phyloP scores from a whole-genome alignment of 495 filamentous ascomycete genomes.

The Wilcoxina mikolae region DNA sequence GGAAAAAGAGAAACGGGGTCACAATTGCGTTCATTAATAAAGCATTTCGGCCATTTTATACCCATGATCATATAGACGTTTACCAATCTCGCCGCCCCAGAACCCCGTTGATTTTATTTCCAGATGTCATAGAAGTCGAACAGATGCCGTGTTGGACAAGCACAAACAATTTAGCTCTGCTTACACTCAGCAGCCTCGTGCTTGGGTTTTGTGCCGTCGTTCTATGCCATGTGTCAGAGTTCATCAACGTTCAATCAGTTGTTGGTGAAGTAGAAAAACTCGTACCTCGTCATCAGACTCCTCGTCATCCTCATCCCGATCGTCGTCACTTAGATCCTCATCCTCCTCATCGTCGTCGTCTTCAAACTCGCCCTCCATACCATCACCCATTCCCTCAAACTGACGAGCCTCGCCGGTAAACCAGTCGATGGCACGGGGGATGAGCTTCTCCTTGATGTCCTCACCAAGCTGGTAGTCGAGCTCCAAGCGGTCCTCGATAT shows the following conservation, averaged over 20 bases:
- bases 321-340: conserved; percentile 71
- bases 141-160: conserved; percentile 5
- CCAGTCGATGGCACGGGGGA: conserved; percentile 97
- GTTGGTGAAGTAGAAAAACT: not conserved
- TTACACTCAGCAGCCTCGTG: conserved; percentile 99
- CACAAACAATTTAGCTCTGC: conserved; percentile 59
- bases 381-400: conserved; percentile 86
- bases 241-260: conserved; percentile 11
- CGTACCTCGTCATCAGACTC: conserved; percentile 89
- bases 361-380: conserved; percentile 68
- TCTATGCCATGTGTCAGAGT: conserved; percentile 38
- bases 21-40: conserved; percentile 8
- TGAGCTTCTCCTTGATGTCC: conserved; percentile 99
- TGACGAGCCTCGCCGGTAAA: conserved; percentile 97
- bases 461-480: conserved; percentile 98
- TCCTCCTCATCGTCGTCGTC: conserved; percentile 93
- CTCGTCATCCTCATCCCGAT: conserved; percentile 67
- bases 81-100: no score
- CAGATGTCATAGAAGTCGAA: not conserved
- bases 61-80: no score
- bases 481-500: conserved; percentile 95
- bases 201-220: conserved; percentile 91
- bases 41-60: conserved; percentile 4
- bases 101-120: not conserved
- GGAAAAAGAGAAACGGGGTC: conserved; percentile 1